Base-by-base conservation (phyloP, 768 basidiomycete species). In the Sarcomyxa edulis region DNA sequence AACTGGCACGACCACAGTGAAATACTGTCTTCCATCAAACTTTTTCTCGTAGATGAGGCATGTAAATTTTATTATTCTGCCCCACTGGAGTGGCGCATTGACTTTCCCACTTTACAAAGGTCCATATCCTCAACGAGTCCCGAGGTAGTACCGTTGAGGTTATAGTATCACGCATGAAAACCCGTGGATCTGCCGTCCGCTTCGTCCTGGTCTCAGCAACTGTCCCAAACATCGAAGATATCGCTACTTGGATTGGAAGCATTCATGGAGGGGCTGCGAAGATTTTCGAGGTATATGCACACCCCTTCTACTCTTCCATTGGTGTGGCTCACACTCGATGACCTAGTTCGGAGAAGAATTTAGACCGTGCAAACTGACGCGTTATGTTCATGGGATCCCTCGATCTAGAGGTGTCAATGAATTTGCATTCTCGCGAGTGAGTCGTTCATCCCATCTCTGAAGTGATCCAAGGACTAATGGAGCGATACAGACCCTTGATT, bases 71-170 rank as follows among this genome's bases (percentile, higher is more conserved):
- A 18, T 26, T 21, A 9, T 34, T 31, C 12, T 25, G 6, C n/a
- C n/a, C n/a, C n/a, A n/a, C n/a, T n/a, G n/a, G n/a, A n/a, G n/a
- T n/a, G n/a, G n/a, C 16, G 24, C 20, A 36, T 32, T n/a, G n/a
- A 39, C 21, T 8, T 29, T 18, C 15, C 10, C 16, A 15, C 28
- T 39, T 28, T 33, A 9, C 14, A 9, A 44, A 98, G 86, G 88
- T 97, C 2, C 95, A 99, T 53, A 81, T 95, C 40, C 71, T 99
- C 14, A 87, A 90, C 36, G 96, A 98, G 60, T 68, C 71, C 16
- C 78, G 96, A 23, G 96, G 96, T 14, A 87, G 92, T 39, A 91
- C 87, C 1, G 69, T 99, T 3, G 96, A 99, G 64, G 95, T 95
- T 12, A 77, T 98, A n/a, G 71, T 94, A 31, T 87, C 89, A 3